Evolutionary conservation across 73 alveolate genomes (phyloP).

Genomic region (Paramecium octaurelia): DNA sequence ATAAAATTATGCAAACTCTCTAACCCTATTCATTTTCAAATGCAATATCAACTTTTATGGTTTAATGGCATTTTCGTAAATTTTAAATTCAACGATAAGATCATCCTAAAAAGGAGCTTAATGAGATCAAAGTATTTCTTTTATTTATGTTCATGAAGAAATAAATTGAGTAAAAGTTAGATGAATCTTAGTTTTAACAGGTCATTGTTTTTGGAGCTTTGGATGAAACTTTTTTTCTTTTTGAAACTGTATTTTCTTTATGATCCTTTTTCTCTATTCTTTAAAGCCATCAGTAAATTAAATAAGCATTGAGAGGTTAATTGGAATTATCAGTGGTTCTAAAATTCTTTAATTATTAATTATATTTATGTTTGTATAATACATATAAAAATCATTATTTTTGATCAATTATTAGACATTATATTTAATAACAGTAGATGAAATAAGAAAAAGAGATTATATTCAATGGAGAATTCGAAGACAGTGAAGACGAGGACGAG

Average conservation of each 20-base stretch:
- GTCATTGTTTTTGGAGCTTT: background rate
- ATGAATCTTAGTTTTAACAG: background rate
- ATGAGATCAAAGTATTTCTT: background rate
- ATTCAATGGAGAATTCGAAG: constrained; percentile 44
- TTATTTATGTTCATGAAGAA: background rate
- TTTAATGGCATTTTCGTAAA: background rate
- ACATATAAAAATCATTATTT: background rate
- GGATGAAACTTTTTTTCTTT: background rate
- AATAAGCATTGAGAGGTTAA: background rate
- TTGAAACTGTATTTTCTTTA: background rate
- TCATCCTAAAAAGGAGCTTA: background rate
- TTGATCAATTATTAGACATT: background rate
- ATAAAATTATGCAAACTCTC: background rate
- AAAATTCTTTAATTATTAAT: background rate
- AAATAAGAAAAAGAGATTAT: background rate
- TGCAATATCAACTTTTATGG: background rate
- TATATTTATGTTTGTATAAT: background rate
- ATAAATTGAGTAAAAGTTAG: background rate
- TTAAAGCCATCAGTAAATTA: background rate
- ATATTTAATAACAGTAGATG: background rate
- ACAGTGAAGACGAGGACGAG: background rate
- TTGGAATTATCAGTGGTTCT: background rate
- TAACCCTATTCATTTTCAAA: background rate
- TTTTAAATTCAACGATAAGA: background rate
- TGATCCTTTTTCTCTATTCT: background rate